phyloP scores from a whole-genome alignment of 495 filamentous ascomycete species.

The Penicillium soppii region DNA sequence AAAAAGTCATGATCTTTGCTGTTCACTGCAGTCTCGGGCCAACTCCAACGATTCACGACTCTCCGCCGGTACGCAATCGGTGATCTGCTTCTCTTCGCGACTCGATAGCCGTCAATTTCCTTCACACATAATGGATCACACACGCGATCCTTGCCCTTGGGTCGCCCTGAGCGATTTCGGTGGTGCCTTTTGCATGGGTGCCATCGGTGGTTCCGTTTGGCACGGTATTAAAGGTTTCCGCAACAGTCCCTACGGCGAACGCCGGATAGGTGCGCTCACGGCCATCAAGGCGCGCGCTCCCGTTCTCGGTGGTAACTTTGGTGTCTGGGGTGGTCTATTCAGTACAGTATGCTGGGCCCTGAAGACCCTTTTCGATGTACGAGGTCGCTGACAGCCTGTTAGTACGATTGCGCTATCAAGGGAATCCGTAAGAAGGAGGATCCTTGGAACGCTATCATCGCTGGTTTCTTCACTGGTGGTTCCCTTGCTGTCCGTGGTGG shows the following conservation, averaged over 20 bases:
- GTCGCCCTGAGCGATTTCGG: constrained; percentile 95
- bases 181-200: constrained; percentile 96
- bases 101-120: background rate
- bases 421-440: constrained; percentile 95
- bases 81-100: background rate
- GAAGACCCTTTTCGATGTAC: background rate
- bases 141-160: constrained; percentile 94
- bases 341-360: constrained; percentile 57
- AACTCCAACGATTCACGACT: background rate
- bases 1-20: background rate
- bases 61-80: too few relatives aligned
- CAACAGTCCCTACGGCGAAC: constrained; percentile 87
- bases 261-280: constrained; percentile 92
- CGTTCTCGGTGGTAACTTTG: constrained; percentile 96
- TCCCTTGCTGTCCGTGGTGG: constrained; percentile 88
- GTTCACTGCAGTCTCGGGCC: background rate
- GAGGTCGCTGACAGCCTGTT: background rate
- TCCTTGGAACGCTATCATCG: constrained; percentile 93
- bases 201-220: constrained; percentile 92
- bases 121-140: constrained; percentile 76
- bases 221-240: constrained; percentile 97
- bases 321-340: constrained; percentile 95
- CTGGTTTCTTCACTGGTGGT: constrained; percentile 96
- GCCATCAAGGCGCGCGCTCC: constrained; percentile 97
- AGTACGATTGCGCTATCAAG: constrained; percentile 93